phyloP scores from a whole-genome alignment of 2,329 filamentous ascomycete species.

The Cadophora malorum region DNA sequence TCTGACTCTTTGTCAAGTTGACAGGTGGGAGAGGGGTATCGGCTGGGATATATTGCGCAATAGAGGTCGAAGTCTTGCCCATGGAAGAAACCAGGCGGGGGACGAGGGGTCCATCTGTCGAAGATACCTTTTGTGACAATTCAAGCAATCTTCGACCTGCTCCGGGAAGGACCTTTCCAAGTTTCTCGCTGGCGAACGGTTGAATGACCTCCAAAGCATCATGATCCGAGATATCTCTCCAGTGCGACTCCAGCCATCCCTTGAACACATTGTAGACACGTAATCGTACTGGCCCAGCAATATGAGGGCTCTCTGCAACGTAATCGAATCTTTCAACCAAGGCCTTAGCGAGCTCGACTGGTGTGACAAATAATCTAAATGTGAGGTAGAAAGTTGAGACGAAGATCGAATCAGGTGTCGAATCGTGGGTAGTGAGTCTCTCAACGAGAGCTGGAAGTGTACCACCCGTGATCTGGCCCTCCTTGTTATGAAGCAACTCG shows the following conservation, averaged over 20 bases:
- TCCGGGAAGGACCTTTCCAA: conserved; percentile 72
- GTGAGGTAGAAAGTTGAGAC: conserved; percentile 96
- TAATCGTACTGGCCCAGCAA: conserved; percentile 81
- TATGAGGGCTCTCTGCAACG: conserved; percentile 76
- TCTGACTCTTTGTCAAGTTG: conserved; percentile 76
- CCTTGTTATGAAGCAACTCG: conserved; percentile 91
- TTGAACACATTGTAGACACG: conserved; percentile 97
- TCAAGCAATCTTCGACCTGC: conserved; percentile 84
- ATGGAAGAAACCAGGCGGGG: conserved; percentile 85
- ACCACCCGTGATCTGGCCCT: conserved; percentile 92
- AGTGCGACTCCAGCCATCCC: conserved; percentile 95
- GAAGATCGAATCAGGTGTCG: conserved; percentile 89
- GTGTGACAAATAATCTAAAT: conserved; percentile 90
- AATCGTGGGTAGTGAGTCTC: conserved; percentile 89
- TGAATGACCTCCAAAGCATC: conserved; percentile 78
- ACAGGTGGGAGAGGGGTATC: conserved; percentile 76
- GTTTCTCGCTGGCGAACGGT: conserved; percentile 77
- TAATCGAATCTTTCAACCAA: conserved; percentile 95
- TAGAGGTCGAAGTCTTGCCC: conserved; percentile 83
- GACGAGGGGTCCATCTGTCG: conserved; percentile 75
- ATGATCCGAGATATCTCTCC: conserved; percentile 82
- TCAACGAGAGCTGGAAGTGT: conserved; percentile 92
- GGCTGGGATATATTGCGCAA: conserved; percentile 71
- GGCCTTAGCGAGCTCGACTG: conserved; percentile 76
- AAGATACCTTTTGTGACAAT: conserved; percentile 78